These are phyloP conservation scores for Vanderwaltozyma verrucispora DNA, from an alignment of 805 yeast species.

Conservation along the genomic window DNA sequence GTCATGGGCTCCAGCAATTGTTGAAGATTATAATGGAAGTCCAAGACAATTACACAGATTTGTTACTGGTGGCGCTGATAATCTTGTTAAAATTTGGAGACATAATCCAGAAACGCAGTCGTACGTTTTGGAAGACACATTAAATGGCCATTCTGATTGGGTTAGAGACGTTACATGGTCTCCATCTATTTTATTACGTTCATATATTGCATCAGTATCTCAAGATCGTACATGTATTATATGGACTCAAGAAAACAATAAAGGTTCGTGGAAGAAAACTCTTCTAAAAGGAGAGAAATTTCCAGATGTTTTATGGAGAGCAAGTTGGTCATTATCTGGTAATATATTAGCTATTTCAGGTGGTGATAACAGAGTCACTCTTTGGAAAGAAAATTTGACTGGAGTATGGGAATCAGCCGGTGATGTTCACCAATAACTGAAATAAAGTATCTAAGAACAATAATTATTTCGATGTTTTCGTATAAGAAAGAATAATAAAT, in stretches of 20 bases:
- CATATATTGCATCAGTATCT: conserved; percentile 92
- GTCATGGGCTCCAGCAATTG: conserved; percentile 73
- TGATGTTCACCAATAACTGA: conserved; percentile 54
- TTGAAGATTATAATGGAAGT: conserved; percentile 26
- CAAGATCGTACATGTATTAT: conserved; percentile 91
- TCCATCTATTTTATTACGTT: conserved; percentile 74
- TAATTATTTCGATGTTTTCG: too few relatives aligned
- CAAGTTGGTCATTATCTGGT: conserved; percentile 94
- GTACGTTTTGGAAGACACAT: conserved; percentile 62
- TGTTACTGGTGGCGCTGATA: conserved; percentile 93
- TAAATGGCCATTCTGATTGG: conserved; percentile 95
- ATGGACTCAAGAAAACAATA: conserved; percentile 76
- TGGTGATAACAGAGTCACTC: conserved; percentile 89
- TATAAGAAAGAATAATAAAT: too few relatives aligned
- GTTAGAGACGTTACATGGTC: conserved; percentile 99
- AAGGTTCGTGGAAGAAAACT: conserved; percentile 72
- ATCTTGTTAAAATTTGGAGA: conserved; percentile 85
- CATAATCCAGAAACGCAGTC: conserved; percentile 44
- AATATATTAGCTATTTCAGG: conserved; percentile 91
- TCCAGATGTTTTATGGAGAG: conserved; percentile 98
- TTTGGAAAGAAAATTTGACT: conserved; percentile 90
- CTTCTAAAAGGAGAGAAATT: conserved; percentile 67
- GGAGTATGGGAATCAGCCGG: conserved; percentile 99
- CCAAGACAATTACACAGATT: conserved; percentile 53
- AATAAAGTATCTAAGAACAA: conserved; percentile 2